Percentiles rank a stretch among this genome's conserved stretches.
phyloP scores from a whole-genome alignment of 108 stramenopile genomes.

The Fistulifera solaris region DNA sequence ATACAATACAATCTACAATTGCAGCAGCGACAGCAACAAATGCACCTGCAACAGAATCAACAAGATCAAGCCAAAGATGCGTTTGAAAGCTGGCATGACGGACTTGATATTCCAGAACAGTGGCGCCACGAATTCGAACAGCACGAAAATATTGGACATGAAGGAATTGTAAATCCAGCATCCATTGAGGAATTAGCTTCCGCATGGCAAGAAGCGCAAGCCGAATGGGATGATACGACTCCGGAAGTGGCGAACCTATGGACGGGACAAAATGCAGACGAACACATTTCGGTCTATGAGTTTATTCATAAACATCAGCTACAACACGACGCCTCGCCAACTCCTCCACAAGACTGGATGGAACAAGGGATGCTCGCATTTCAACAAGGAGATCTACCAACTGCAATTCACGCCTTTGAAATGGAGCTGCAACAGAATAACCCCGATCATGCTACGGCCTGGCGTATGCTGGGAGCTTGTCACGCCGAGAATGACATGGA shows the following conservation, averaged over 20 bases:
- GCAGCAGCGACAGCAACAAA: conserved; percentile 30
- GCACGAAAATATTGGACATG: conserved; percentile 13
- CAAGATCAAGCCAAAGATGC: conserved; percentile 4
- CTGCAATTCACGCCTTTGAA: conserved; percentile 85
- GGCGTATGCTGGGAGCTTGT: conserved; percentile 86
- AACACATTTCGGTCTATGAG: not conserved
- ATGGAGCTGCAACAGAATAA: conserved; percentile 67
- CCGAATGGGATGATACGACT: conserved; percentile 31
- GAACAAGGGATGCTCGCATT: conserved; percentile 70
- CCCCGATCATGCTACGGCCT: conserved; percentile 69
- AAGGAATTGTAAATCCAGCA: conserved; percentile 31
- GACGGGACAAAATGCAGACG: not conserved
- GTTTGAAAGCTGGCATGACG: conserved; percentile 5
- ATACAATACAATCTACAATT: conserved; percentile 14
- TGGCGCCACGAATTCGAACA: conserved; percentile 12
- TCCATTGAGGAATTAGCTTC: conserved; percentile 65
- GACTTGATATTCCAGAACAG: not conserved
- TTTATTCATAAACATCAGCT: conserved; percentile 5
- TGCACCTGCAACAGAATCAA: conserved; percentile 18
- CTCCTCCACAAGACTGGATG: conserved; percentile 35
- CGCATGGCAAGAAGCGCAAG: conserved; percentile 75
- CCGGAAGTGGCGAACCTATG: not conserved
- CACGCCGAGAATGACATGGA: conserved; percentile 94
- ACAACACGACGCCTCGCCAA: conserved; percentile 3
- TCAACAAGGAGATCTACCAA: conserved; percentile 60